Base-by-base conservation (phyloP, 106 monocot genomes). In the Chionographis japonica region DNA sequence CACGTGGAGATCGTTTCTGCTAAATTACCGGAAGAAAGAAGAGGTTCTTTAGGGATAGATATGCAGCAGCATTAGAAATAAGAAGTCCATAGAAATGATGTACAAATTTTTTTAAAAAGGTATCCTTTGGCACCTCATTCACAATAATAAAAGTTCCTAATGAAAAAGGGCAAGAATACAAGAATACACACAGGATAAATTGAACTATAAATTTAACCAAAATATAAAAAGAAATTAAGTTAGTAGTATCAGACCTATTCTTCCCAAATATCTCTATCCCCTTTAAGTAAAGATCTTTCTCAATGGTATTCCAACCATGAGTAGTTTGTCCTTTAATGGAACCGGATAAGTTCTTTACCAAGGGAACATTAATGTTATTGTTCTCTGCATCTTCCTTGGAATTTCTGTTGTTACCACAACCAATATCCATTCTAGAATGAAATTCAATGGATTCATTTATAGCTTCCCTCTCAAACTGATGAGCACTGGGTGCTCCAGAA, bases 261-360 rank as follows among this genome's bases (percentile, higher is more conserved):
- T 78, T 88, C 43, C 95, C 95, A 81, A 95, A 95, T 75, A 95
- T 95, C 75, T 95, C 95, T 46, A 88, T 61, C 2, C 95, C 95
- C 68, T 95, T 95, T 12, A 88, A 75, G 65, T 84, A 95, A 16
- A 95, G 86, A 86, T 91, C 91, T 77, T 88, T 86, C 78, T 95
- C 95, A n/a, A 95, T 51, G 15, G 73, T 68, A 75, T 68, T 91
- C 95, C 95, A 95, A 60, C 54, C 65, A 74, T 73, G 41, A 14
- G 41, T 49, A 75, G 39, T 61, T 27, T 65, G 68, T 71, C 56
- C 75, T 37, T 68, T 63, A 4, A 40, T 50, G 18, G 68, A 50
- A 65, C 37, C 40, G 36, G 52, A 75, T 58, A 63, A 63, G 3
- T 59, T 76, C 8, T 63, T 60, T 12, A 54, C 27, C 16, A 46